Evolutionary conservation across 2,329 filamentous ascomycete species (phyloP), one percentile per base, ranked within the genome.

Genomic region (Penicillium sp.): DNA sequence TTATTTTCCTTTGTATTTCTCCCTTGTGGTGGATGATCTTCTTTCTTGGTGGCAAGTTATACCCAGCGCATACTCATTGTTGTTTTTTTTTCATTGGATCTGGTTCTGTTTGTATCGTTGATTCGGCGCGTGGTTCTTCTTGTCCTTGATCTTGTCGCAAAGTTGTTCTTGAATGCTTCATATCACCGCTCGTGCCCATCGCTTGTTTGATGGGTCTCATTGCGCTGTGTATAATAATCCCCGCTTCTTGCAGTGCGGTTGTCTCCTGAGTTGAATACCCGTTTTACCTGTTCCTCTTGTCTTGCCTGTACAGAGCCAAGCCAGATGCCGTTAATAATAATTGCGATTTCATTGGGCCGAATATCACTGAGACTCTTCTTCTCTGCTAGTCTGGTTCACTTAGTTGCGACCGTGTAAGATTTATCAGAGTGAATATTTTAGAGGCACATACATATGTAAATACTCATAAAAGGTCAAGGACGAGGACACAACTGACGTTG

Each of bases 211-310:
- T 13, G 14, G 60, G 55, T 55, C 58, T 57, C 52, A 48, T 42
- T 62, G 65, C 63, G 66, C 62, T 67, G 67, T 69, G 67, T 69
- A 66, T 69, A 68, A 68, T 68, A 68, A 60, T 66, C 52, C 52
- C 22, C 19, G 53, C 57, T 60, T 42, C 52, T 59, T 52, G 57
- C 14, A 30, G 45, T 43, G 52, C 51, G 53, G 58, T 53, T 55
- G 55, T 61, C 57, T 64, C 60, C 30, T 48, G 45, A 60, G 59
- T 64, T 65, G 38, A 68, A 66, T 68, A 68, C 68, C 66, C 65
- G 60, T 64, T 55, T 62, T 61, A 40, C 40, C 37, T 46, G 35
- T 46, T 57, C 40, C 33, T 26, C 28, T 7, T 33, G 13, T 35
- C 46, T 38, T 16, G 13, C 46, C 26, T 61, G 59, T 63, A 57